These are phyloP conservation scores for Haplosporangium sp. DNA, from an alignment of 371 early-diverging fungal genomes.

Conservation along the genomic window DNA sequence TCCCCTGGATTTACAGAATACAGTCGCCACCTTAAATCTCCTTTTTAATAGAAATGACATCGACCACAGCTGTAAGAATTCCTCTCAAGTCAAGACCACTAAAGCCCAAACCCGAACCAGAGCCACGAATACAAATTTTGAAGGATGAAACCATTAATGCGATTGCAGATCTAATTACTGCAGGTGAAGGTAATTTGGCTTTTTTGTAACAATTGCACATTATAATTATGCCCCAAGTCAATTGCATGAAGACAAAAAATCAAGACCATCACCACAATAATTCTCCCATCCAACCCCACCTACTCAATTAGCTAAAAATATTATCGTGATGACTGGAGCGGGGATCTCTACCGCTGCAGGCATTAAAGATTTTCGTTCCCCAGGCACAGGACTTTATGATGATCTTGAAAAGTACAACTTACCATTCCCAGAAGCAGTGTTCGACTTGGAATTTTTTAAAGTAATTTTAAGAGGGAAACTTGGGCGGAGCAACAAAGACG, in stretches of 20 bases:
- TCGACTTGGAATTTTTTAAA: constrained; percentile 89
- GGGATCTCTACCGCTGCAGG: constrained; percentile 97
- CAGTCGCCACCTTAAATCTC: not conserved
- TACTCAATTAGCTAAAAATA: constrained; percentile 67
- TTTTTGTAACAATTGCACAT: not conserved
- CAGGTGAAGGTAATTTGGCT: constrained; percentile 59
- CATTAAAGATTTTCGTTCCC: constrained; percentile 93
- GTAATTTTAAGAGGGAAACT: constrained; percentile 39
- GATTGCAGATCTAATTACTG: constrained; percentile 67
- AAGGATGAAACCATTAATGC: constrained; percentile 60
- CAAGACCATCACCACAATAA: not conserved
- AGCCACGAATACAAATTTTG: constrained; percentile 40
- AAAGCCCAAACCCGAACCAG: constrained; percentile 43
- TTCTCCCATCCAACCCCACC: not conserved
- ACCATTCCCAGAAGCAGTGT: constrained; percentile 96
- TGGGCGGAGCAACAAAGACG: not conserved
- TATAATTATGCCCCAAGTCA: no score
- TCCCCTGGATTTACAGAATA: not conserved
- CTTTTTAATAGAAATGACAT: constrained; percentile 2
- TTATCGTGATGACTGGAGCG: constrained; percentile 95
- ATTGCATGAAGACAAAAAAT: not conserved
- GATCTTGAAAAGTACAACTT: constrained; percentile 89
- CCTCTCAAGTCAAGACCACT: constrained; percentile 33
- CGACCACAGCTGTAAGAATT: constrained; percentile 19
- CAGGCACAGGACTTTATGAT: constrained; percentile 93